A percentile compares a stretch with the other conserved stretches of the same genome.
Evolutionary conservation across 495 filamentous ascomycete genomes (phyloP).

Genomic region (Neohortaea acidophila): DNA sequence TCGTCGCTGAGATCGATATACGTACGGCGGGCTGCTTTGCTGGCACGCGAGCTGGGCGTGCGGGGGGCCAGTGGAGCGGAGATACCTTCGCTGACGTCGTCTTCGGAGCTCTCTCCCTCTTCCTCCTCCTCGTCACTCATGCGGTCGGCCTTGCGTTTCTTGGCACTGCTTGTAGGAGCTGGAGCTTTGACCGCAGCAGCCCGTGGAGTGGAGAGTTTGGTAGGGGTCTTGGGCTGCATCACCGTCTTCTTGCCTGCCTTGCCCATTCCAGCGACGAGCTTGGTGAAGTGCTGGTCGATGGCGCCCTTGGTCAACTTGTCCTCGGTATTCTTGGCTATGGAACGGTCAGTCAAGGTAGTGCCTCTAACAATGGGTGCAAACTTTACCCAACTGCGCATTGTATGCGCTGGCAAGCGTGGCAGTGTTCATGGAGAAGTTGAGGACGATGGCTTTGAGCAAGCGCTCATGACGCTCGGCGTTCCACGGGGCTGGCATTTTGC

Average conservation of each 20-base stretch:
- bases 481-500: too few species aligned
- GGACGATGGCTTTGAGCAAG: too few species aligned
- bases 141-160: neutral
- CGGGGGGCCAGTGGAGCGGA: neutral
- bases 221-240: neutral
- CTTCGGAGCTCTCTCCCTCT: slow-evolving; percentile 9
- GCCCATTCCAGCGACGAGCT: slow-evolving; percentile 1
- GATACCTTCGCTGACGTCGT: neutral
- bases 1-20: neutral
- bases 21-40: neutral
- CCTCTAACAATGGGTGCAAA: too few species aligned
- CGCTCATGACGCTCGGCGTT: too few species aligned
- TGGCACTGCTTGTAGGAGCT: neutral
- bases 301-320: neutral
- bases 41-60: neutral
- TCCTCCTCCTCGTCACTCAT: slow-evolving; percentile 2
- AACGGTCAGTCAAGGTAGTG: too few species aligned
- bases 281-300: slow-evolving; percentile 7
- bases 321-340: too few species aligned
- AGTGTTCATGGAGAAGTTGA: too few species aligned
- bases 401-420: too few species aligned
- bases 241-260: neutral
- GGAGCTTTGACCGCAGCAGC: neutral
- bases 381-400: too few species aligned
- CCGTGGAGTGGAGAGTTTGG: neutral